Percentiles rank a stretch among this genome's conserved stretches.
Evolutionary conservation across 768 basidiomycete genomes (phyloP).

Genomic region (Phylloporus sp.): DNA sequence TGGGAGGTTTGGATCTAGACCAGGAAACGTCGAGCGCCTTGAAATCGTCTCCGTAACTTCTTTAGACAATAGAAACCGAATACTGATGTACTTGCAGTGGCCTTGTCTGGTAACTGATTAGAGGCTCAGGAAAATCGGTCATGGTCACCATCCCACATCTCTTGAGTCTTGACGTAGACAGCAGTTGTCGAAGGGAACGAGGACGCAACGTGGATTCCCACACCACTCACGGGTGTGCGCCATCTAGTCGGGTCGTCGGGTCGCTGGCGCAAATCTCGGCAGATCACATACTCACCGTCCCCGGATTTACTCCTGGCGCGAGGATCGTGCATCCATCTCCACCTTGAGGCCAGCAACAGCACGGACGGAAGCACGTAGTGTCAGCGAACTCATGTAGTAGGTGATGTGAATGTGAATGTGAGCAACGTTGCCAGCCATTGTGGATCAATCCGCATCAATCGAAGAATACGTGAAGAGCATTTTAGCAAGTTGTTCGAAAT

Average conservation of each 20-base stretch:
- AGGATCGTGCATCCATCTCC: neutral
- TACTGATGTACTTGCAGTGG: neutral
- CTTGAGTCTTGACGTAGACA: neutral
- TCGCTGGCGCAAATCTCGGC: constrained; percentile 2
- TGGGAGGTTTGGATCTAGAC: neutral
- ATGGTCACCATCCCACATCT: neutral
- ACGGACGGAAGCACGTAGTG: neutral
- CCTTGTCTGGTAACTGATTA: neutral
- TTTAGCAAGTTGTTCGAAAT: neutral
- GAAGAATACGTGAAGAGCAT: neutral
- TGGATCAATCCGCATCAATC: neutral
- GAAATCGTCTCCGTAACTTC: too few relatives aligned
- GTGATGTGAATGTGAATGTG: neutral
- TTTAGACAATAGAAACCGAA: neutral
- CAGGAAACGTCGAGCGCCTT: too few relatives aligned
- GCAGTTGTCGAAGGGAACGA: neutral
- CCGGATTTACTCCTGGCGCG: neutral
- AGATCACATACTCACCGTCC: constrained; percentile 7
- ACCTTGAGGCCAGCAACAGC: neutral
- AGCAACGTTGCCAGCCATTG: neutral
- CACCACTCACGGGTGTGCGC: neutral
- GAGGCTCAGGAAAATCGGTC: neutral
- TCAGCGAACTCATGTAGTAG: neutral
- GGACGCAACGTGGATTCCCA: neutral
- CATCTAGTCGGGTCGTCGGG: neutral